Conservation (phyloP, 2,329 filamentous ascomycete species). For the Cladosporium halotolerans region DNA sequence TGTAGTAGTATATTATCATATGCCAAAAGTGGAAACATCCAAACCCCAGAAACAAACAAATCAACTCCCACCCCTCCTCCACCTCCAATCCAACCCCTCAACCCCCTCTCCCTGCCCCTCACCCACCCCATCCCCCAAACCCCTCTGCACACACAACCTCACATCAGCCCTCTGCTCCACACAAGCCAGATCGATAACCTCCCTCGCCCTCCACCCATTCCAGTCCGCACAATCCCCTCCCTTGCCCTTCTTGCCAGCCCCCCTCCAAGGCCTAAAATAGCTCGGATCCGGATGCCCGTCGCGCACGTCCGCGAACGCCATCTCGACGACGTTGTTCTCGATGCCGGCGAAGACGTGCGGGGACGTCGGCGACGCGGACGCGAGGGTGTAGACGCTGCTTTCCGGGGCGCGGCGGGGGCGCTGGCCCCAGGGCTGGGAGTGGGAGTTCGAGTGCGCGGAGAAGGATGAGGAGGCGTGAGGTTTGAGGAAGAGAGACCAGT, state of each 20-base stretch:
- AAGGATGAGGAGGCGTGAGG: slow-evolving; percentile 24
- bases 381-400: slow-evolving; percentile 39
- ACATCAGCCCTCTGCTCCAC: slow-evolving; percentile 6
- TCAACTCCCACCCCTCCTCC: slow-evolving; percentile 11
- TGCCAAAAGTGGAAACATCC: too few species aligned
- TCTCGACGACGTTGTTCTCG: slow-evolving; percentile 38
- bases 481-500: slow-evolving; percentile 44
- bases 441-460: neutral
- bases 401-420: slow-evolving; percentile 18
- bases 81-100: neutral
- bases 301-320: slow-evolving; percentile 38
- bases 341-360: slow-evolving; percentile 44
- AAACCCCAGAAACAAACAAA: neutral
- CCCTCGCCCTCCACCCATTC: slow-evolving; percentile 10
- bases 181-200: slow-evolving; percentile 8
- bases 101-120: neutral
- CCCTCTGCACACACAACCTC: slow-evolving; percentile 1
- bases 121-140: neutral
- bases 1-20: too few species aligned
- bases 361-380: slow-evolving; percentile 39
- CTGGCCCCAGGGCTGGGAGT: neutral
- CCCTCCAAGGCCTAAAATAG: slow-evolving; percentile 19
- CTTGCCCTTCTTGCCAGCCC: neutral
- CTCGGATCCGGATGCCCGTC: slow-evolving; percentile 40
- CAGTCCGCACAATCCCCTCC: neutral